Percentiles rank a stretch among this genome's conserved stretches.
phyloP scores from a whole-genome alignment of 257 asterid genomes.

The Perilla frutescens region DNA sequence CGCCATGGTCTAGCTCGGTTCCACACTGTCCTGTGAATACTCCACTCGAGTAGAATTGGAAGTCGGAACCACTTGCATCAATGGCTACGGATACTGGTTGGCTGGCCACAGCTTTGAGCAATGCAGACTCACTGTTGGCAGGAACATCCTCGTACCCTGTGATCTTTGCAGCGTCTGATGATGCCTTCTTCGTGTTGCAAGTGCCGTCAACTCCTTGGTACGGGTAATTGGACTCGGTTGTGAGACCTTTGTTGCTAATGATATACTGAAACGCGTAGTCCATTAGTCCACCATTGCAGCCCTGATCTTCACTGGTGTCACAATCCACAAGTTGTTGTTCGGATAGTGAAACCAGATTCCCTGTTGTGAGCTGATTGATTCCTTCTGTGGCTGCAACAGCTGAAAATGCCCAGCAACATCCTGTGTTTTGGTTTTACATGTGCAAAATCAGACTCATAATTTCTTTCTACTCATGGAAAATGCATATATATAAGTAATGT shows the following conservation, averaged over 20 bases:
- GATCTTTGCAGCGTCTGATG: conserved; percentile 39
- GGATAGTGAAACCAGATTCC: conserved; percentile 34
- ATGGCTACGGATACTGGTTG: conserved; percentile 52
- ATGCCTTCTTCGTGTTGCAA: conserved; percentile 42
- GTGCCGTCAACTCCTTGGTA: conserved; percentile 37
- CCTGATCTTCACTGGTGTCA: conserved; percentile 34
- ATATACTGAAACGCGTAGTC: conserved; percentile 42
- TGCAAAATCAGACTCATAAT: background rate
- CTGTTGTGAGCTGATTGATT: conserved; percentile 37
- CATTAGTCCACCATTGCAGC: conserved; percentile 46
- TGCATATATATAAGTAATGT: conserved; percentile 2
- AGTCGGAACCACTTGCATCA: conserved; percentile 42
- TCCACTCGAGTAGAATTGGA: conserved; percentile 49
- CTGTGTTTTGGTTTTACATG: conserved; percentile 11
- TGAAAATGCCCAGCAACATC: conserved; percentile 50
- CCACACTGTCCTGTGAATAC: conserved; percentile 51
- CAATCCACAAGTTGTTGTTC: conserved; percentile 50
- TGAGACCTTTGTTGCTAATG: conserved; percentile 39
- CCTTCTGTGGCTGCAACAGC: conserved; percentile 53
- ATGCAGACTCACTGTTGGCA: conserved; percentile 39
- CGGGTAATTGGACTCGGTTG: conserved; percentile 41
- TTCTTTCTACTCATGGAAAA: no score
- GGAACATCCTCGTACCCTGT: conserved; percentile 48
- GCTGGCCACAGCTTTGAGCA: conserved; percentile 43
- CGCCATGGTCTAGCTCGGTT: conserved; percentile 46